Evolutionary conservation across 148 eudicot genomes (phyloP).

Genomic region (Rhododendron mucronatum): DNA sequence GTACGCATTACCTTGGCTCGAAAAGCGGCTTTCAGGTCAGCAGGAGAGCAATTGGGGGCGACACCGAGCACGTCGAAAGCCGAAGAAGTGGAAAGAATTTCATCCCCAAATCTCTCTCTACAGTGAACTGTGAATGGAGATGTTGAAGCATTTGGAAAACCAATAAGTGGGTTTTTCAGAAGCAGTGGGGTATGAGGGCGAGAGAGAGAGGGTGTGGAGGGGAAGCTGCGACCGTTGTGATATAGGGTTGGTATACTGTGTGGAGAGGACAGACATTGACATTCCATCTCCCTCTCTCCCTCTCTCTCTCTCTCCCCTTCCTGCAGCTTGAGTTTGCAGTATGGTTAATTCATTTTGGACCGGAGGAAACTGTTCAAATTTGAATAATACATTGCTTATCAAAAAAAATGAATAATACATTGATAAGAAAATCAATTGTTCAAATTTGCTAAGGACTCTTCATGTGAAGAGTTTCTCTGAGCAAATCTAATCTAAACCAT

Average conservation of each 20-base stretch:
- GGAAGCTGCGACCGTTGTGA: not conserved
- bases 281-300: not conserved
- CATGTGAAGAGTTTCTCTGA: no score
- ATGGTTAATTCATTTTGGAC: no score
- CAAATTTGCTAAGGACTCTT: no score
- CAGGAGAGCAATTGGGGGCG: conserved; percentile 50
- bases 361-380: no score
- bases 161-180: not conserved
- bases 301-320: not conserved
- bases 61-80: conserved; percentile 71
- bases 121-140: conserved; percentile 27
- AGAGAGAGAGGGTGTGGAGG: not conserved
- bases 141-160: not conserved
- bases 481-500: no score
- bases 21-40: conserved; percentile 78
- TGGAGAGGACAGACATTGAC: not conserved
- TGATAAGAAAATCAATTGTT: no score
- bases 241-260: not conserved
- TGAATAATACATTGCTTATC: no score
- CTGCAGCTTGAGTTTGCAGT: not conserved
- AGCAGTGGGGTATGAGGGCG: not conserved
- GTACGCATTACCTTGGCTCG: conserved; percentile 52
- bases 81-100: conserved; percentile 35
- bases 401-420: no score
- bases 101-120: conserved; percentile 22